phyloP scores from a whole-genome alignment of 2,329 filamentous ascomycete genomes.

The Aureobasidium sp. region DNA sequence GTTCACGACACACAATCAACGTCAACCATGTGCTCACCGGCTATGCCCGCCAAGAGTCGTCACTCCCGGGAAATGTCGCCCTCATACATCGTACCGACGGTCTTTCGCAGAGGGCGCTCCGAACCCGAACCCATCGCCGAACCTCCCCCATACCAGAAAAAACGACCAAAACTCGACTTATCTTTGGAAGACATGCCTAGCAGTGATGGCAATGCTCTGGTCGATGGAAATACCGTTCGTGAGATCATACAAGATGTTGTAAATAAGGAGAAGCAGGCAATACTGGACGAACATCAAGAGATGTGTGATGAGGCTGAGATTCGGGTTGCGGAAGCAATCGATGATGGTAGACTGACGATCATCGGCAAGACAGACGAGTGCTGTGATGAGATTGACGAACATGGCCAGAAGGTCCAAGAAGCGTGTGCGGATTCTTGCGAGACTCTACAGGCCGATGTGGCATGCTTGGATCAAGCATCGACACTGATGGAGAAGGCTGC shows the following conservation, averaged over 20 bases:
- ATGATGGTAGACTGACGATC: not conserved
- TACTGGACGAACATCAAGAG: not conserved
- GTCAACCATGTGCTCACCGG: not conserved
- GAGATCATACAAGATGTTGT: not conserved
- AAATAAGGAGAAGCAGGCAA: not conserved
- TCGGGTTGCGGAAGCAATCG: not conserved
- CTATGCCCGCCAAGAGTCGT: not conserved
- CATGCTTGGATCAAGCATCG: not conserved
- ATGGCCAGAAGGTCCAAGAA: not conserved
- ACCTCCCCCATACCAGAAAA: constrained; percentile 5
- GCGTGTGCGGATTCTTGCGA: not conserved
- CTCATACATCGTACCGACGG: constrained; percentile 4
- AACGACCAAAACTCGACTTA: not conserved
- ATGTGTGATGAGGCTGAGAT: constrained; percentile 2
- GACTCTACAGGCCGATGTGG: constrained; percentile 1
- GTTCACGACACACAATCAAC: not conserved
- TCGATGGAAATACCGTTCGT: not conserved
- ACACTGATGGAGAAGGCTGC: not conserved
- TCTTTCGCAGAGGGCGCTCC: not conserved
- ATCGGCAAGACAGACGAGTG: constrained; percentile 4
- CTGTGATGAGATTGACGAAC: not conserved
- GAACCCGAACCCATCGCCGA: not conserved
- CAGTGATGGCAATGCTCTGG: not conserved
- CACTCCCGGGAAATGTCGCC: not conserved
- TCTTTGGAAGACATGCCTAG: not conserved